Percentiles rank a stretch among this genome's conserved stretches.
Conservation (phyloP, 2,329 filamentous ascomycete genomes). For the Nannizzia gypsea region DNA sequence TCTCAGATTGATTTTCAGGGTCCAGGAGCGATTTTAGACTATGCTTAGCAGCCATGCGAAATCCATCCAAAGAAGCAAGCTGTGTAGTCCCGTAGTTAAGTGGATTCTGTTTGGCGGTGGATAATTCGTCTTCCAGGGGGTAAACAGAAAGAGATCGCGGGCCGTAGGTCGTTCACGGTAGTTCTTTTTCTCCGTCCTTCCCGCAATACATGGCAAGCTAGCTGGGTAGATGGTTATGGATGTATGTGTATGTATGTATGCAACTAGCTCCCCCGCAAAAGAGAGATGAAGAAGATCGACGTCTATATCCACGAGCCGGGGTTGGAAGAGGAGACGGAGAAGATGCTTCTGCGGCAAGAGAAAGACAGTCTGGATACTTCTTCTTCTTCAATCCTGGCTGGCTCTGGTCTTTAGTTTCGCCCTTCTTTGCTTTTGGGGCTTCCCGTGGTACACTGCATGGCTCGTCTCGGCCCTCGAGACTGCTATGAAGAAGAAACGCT, state of each 20-base stretch:
- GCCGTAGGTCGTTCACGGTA: neutral
- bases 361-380: too few relatives aligned
- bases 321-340: neutral
- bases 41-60: slow-evolving; percentile 1
- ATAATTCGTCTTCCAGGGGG: neutral
- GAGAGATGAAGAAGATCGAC: neutral
- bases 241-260: too few relatives aligned
- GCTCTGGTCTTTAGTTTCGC: too few relatives aligned
- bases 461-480: neutral
- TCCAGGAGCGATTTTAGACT: slow-evolving; percentile 1
- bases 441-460: neutral
- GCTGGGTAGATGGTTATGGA: too few relatives aligned
- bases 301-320: neutral
- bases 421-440: neutral
- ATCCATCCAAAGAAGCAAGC: neutral
- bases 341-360: neutral
- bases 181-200: neutral
- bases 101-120: neutral
- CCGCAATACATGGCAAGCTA: neutral
- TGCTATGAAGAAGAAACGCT: too few relatives aligned
- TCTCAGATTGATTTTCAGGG: neutral
- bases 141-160: neutral
- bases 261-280: neutral
- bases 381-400: neutral
- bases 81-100: neutral